Percentiles rank a stretch among this genome's conserved stretches.
These are phyloP conservation scores for Isoetes taiwanensis DNA, from an alignment of 75 land plant species.

Conservation along the genomic window DNA sequence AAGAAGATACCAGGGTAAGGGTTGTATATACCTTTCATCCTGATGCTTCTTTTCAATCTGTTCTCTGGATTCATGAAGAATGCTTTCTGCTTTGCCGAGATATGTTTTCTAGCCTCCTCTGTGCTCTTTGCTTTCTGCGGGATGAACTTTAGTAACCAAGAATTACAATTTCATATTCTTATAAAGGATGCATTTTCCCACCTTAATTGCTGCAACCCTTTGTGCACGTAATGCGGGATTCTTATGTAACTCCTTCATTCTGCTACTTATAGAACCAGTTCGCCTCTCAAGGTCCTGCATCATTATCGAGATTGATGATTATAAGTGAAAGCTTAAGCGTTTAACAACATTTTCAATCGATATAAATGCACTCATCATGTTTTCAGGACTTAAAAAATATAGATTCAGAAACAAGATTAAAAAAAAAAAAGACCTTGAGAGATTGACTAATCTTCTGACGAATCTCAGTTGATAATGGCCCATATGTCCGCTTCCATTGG, in stretches of 20 bases:
- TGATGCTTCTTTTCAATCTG: slow-evolving; percentile 56
- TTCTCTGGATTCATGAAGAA: slow-evolving; percentile 82
- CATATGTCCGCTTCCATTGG: slow-evolving; percentile 54
- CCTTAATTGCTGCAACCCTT: slow-evolving; percentile 92
- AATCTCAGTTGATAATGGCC: slow-evolving; percentile 55
- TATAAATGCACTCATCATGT: background rate
- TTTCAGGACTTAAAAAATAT: background rate
- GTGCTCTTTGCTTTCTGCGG: slow-evolving; percentile 80
- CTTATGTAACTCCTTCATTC: slow-evolving; percentile 73
- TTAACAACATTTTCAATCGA: background rate
- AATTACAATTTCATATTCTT: background rate
- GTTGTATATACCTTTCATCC: slow-evolving; percentile 97
- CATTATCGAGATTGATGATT: slow-evolving; percentile 9
- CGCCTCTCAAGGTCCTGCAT: slow-evolving; percentile 80
- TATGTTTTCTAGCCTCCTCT: slow-evolving; percentile 50
- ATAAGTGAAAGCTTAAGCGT: background rate
- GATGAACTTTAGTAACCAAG: background rate
- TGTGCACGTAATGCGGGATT: slow-evolving; percentile 66
- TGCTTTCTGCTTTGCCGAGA: slow-evolving; percentile 50
- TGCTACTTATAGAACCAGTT: slow-evolving; percentile 83
- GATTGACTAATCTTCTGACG: slow-evolving; percentile 65
- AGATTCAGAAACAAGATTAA: background rate
- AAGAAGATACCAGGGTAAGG: no score
- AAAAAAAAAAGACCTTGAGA: slow-evolving; percentile 34
- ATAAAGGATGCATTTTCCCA: background rate